Conservation (phyloP, 371 early-diverging fungal genomes). For the Actinomortierella ambigua region DNA sequence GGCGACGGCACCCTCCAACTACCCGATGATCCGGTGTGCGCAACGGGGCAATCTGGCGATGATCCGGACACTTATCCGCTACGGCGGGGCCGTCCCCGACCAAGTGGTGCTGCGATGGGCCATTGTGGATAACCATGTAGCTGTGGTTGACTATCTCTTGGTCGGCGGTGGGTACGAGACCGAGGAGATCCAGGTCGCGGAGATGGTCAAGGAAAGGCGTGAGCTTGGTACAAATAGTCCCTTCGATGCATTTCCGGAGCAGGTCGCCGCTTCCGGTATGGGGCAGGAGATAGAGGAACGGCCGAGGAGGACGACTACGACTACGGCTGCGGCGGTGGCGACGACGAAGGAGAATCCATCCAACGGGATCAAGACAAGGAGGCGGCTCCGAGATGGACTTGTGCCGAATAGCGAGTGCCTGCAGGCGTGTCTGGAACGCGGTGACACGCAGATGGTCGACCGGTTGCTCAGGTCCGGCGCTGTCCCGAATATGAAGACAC, state of each 20-base stretch:
- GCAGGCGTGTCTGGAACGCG: constrained; percentile 30
- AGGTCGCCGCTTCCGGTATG: too few relatives aligned
- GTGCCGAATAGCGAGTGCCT: constrained; percentile 33
- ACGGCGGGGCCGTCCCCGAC: constrained; percentile 26
- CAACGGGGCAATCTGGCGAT: constrained; percentile 40
- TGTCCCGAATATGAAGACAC: constrained; percentile 37
- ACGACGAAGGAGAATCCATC: too few relatives aligned
- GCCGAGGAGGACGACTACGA: too few relatives aligned
- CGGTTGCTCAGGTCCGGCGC: constrained; percentile 31
- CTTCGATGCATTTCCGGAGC: too few relatives aligned
- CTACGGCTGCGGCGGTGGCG: too few relatives aligned
- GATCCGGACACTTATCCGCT: constrained; percentile 18
- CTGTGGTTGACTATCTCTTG: constrained; percentile 29
- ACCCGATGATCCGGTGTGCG: constrained; percentile 30
- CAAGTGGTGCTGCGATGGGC: constrained; percentile 35
- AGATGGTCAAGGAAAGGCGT: too few relatives aligned
- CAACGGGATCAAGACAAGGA: too few relatives aligned
- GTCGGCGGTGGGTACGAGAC: constrained; percentile 10
- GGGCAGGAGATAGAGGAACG: too few relatives aligned
- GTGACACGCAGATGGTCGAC: constrained; percentile 31
- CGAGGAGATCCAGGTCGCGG: too few relatives aligned
- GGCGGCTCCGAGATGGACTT: background rate
- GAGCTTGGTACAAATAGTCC: too few relatives aligned
- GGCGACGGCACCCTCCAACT: constrained; percentile 19
- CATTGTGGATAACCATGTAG: constrained; percentile 32